Percentiles rank a stretch among this genome's conserved stretches.
phyloP scores from a whole-genome alignment of 345 rosid species.

The Melaleuca quinquenervia region DNA sequence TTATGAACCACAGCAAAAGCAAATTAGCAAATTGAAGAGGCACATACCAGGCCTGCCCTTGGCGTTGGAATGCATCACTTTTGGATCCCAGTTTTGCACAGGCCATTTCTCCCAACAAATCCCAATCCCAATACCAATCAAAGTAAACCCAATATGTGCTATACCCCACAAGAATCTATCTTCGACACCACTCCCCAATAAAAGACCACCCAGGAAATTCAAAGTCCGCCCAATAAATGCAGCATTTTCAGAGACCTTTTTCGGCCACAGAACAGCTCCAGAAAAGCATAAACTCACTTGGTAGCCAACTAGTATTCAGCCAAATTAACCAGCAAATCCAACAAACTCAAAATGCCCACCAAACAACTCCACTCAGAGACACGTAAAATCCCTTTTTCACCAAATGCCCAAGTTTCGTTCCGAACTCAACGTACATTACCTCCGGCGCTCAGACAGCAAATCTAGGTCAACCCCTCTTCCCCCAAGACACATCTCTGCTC shows the following conservation, averaged over 20 bases:
- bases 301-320: background rate
- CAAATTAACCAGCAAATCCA: background rate
- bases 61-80: conserved; percentile 83
- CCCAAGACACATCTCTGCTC: background rate
- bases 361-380: background rate
- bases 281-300: background rate
- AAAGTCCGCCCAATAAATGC: background rate
- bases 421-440: background rate
- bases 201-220: background rate
- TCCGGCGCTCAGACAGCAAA: background rate
- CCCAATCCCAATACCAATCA: background rate
- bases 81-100: conserved; percentile 92
- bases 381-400: background rate
- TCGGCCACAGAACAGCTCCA: background rate
- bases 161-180: background rate
- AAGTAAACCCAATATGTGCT: background rate
- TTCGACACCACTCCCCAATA: background rate
- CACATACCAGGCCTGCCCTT: conserved; percentile 95
- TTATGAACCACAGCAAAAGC: background rate
- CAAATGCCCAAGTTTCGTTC: background rate
- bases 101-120: conserved; percentile 37
- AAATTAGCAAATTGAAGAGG: background rate
- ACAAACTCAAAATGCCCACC: background rate
- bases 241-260: background rate
- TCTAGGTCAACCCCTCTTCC: background rate